Conservation (phyloP, 2,329 filamentous ascomycete species). For the Fusarium buharicum region DNA sequence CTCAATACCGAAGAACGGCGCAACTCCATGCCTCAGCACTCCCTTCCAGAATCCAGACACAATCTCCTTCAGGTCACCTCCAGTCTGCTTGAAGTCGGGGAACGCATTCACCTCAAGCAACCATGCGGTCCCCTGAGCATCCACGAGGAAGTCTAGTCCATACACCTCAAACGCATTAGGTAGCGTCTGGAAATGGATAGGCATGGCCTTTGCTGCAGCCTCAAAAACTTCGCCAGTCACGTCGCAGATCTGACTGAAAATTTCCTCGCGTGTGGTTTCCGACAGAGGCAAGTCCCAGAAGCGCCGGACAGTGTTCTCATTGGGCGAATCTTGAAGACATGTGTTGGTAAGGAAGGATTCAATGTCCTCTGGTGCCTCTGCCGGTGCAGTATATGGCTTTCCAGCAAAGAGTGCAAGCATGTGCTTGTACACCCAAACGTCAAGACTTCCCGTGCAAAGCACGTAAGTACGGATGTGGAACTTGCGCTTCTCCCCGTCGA, state of each 20-base stretch:
- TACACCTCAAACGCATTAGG: conserved; percentile 92
- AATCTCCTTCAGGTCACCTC: conserved; percentile 77
- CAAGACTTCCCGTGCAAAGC: conserved; percentile 79
- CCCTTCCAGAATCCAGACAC: conserved; percentile 82
- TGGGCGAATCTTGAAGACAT: conserved; percentile 77
- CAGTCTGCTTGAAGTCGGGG: conserved; percentile 94
- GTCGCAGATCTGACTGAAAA: conserved; percentile 78
- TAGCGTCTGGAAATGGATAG: conserved; percentile 89
- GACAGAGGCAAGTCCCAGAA: conserved; percentile 74
- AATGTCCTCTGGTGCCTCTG: conserved; percentile 62
- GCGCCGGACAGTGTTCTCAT: conserved; percentile 72
- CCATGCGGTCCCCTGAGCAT: conserved; percentile 71
- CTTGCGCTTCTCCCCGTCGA: conserved; percentile 77
- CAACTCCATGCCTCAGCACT: conserved; percentile 74
- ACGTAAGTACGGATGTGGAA: conserved; percentile 97
- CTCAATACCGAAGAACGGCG: conserved; percentile 69
- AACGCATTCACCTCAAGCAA: conserved; percentile 95
- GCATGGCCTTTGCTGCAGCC: conserved; percentile 84
- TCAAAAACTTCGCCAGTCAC: conserved; percentile 84
- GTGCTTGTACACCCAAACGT: conserved; percentile 85
- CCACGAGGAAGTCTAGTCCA: conserved; percentile 90
- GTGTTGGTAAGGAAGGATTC: conserved; percentile 92
- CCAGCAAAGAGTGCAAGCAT: conserved; percentile 96
- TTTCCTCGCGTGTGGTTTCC: conserved; percentile 65
- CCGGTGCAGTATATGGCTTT: conserved; percentile 75